A percentile compares a stretch with the other conserved stretches of the same genome.
Evolutionary conservation across 1,284 basidiomycete species (phyloP).

Genomic region (Cutaneotrichosporon dermatis): DNA sequence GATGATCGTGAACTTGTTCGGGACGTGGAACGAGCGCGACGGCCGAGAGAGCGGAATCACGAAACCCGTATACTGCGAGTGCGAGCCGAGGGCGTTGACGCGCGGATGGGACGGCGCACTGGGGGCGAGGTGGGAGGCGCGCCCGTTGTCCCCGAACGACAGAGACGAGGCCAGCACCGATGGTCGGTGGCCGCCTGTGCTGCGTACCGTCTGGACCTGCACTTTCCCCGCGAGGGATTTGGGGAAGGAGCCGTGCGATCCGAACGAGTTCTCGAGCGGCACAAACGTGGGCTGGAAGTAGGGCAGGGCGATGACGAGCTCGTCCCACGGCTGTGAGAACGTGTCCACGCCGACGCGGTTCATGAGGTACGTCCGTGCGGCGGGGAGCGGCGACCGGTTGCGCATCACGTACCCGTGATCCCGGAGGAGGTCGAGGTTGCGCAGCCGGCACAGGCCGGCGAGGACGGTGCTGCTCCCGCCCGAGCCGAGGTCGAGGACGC

Average conservation of each 20-base stretch:
- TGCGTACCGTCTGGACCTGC: background rate
- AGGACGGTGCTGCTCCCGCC: background rate
- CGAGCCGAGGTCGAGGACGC: background rate
- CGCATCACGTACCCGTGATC: constrained; percentile 2
- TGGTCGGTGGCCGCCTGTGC: background rate
- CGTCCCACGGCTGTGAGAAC: background rate
- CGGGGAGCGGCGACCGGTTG: background rate
- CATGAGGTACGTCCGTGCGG: background rate
- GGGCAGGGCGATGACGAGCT: background rate
- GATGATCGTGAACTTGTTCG: background rate
- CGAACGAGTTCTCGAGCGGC: constrained; percentile 1
- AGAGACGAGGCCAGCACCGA: background rate
- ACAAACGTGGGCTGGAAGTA: constrained; percentile 1
- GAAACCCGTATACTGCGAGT: background rate
- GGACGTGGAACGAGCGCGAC: background rate
- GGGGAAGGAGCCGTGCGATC: background rate
- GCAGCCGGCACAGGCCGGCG: background rate
- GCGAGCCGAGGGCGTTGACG: background rate
- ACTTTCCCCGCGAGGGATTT: background rate
- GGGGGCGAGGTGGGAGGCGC: background rate
- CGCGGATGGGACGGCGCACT: background rate
- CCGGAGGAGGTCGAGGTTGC: background rate
- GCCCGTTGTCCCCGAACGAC: background rate
- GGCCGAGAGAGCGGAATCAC: constrained; percentile 1
- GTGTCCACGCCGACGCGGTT: constrained; percentile 2